Conservation (phyloP, 2,329 filamentous ascomycete genomes). For the Pestalotiopsis sp. region DNA sequence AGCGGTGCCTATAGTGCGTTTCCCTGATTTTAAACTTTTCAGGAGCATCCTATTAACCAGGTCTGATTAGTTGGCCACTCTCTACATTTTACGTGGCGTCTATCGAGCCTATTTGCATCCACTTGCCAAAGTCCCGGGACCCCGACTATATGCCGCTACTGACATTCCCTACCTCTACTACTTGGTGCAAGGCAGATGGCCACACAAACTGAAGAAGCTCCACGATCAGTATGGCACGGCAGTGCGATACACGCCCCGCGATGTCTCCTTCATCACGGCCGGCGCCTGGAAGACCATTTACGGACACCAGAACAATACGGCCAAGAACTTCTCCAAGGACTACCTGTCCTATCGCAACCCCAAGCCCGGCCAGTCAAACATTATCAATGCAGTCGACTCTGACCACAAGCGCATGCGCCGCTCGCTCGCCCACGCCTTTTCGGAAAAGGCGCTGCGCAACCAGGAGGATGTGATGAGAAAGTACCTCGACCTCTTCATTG, state of each 20-base stretch:
- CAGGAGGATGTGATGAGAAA: constrained; percentile 19
- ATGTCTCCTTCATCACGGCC: background rate
- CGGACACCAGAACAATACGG: background rate
- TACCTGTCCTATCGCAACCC: background rate
- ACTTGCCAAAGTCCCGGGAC: background rate
- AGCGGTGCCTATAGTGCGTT: background rate
- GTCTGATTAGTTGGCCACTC: background rate
- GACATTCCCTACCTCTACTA: background rate
- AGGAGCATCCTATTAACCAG: background rate
- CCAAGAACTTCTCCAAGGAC: background rate
- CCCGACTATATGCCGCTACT: background rate
- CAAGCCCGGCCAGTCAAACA: background rate
- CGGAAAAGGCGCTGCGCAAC: constrained; percentile 15
- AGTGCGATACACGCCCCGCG: background rate
- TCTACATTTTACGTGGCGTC: background rate
- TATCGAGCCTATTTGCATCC: background rate
- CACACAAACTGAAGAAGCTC: background rate
- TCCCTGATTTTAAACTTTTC: background rate
- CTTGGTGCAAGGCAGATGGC: background rate
- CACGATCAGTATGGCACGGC: background rate
- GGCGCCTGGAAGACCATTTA: background rate
- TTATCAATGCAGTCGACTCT: background rate
- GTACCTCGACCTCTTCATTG: constrained; percentile 15
- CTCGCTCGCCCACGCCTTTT: constrained; percentile 17
- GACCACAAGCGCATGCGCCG: constrained; percentile 17